These are phyloP conservation scores for Chalciporus chontae DNA, from an alignment of 768 basidiomycete genomes.

Conservation along the genomic window DNA sequence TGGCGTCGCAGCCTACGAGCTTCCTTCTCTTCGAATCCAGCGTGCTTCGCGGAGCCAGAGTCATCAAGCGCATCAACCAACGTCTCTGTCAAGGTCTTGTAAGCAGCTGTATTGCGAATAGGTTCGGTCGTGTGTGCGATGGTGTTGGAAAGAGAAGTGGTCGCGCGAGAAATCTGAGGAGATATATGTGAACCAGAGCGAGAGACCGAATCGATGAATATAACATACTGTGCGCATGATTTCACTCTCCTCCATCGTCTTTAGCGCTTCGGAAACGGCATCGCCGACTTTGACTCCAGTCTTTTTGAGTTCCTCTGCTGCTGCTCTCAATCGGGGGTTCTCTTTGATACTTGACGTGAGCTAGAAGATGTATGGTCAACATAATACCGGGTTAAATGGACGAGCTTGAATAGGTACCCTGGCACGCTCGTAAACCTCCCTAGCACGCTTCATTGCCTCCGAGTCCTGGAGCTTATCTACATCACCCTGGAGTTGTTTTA, in stretches of 20 bases:
- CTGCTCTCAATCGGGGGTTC: slow-evolving; percentile 87
- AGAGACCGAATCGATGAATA: not conserved
- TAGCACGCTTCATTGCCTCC: slow-evolving; percentile 90
- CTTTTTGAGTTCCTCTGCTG: slow-evolving; percentile 89
- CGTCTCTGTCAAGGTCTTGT: slow-evolving; percentile 87
- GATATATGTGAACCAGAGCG: not conserved
- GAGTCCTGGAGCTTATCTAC: slow-evolving; percentile 97
- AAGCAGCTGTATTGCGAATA: slow-evolving; percentile 93
- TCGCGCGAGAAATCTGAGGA: slow-evolving; percentile 76
- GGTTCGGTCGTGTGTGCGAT: slow-evolving; percentile 91
- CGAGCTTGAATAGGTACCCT: slow-evolving; percentile 55
- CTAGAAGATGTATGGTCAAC: slow-evolving; percentile 39
- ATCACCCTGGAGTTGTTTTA: slow-evolving; percentile 96
- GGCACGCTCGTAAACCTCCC: slow-evolving; percentile 90
- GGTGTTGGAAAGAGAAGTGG: slow-evolving; percentile 79
- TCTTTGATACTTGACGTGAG: slow-evolving; percentile 92
- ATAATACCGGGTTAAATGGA: not conserved
- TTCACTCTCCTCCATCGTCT: slow-evolving; percentile 93
- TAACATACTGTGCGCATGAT: slow-evolving; percentile 75
- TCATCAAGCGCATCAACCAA: slow-evolving; percentile 92
- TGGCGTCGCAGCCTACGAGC: slow-evolving; percentile 78
- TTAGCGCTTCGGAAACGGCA: slow-evolving; percentile 89
- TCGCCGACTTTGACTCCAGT: slow-evolving; percentile 90
- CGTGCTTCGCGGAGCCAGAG: slow-evolving; percentile 88
- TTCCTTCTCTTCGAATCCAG: slow-evolving; percentile 95